These are phyloP conservation scores for Thelonectria discophora DNA, from an alignment of 2,329 filamentous ascomycete genomes.

Conservation along the genomic window DNA sequence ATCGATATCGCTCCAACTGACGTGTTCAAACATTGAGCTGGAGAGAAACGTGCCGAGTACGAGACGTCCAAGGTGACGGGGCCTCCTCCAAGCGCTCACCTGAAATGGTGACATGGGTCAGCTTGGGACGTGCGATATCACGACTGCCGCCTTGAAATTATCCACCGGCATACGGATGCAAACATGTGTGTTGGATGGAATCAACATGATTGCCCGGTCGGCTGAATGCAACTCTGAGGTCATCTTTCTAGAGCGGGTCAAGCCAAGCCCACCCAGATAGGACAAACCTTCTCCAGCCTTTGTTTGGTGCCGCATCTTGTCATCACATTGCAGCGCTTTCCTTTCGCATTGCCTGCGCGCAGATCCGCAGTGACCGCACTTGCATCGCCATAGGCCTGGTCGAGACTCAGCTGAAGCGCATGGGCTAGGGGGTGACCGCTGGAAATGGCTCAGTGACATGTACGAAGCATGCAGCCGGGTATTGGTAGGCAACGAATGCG, in stretches of 20 bases:
- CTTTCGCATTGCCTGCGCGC: constrained; percentile 27
- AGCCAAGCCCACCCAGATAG: constrained; percentile 6
- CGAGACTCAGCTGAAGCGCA: constrained; percentile 43
- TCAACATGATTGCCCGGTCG: constrained; percentile 4
- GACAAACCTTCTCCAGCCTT: constrained; percentile 25
- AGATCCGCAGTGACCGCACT: constrained; percentile 24
- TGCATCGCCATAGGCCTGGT: constrained; percentile 29
- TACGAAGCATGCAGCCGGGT: too few species aligned
- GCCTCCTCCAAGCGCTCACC: background rate
- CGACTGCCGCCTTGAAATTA: background rate
- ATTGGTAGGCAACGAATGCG: constrained; percentile 26
- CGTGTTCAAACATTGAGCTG: background rate
- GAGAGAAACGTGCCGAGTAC: background rate
- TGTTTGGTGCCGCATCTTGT: constrained; percentile 13
- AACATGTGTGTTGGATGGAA: constrained; percentile 4
- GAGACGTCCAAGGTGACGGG: constrained; percentile 1
- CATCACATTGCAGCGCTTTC: constrained; percentile 11
- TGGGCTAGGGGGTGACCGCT: constrained; percentile 29
- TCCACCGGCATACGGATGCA: background rate
- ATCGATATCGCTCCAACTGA: background rate
- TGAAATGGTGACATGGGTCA: constrained; percentile 12
- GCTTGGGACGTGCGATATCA: constrained; percentile 7
- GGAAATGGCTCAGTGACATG: constrained; percentile 24
- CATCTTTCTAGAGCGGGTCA: background rate
- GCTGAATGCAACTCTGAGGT: constrained; percentile 1